Evolutionary conservation across 73 alveolate genomes (phyloP).

Genomic region (Stentor coeruleus): DNA sequence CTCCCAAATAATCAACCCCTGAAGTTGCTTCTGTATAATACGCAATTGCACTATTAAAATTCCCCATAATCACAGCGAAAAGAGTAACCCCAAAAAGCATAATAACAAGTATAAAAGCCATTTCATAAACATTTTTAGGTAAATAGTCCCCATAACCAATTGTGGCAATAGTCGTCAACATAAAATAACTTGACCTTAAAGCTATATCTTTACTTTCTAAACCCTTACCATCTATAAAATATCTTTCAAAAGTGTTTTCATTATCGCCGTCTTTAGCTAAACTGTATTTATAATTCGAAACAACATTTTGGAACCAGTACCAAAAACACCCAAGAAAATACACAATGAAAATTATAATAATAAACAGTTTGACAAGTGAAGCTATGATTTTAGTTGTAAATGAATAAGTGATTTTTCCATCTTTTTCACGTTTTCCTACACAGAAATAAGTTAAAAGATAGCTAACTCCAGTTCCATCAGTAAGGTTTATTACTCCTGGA

Average conservation of each 20-base stretch:
- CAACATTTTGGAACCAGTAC: not conserved
- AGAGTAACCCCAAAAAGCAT: constrained; percentile 2
- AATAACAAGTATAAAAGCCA: not conserved
- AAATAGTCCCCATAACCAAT: constrained; percentile 11
- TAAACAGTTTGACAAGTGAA: not conserved
- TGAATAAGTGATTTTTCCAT: not conserved
- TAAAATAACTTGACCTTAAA: not conserved
- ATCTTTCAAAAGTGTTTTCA: not conserved
- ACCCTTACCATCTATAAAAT: not conserved
- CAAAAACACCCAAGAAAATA: not conserved
- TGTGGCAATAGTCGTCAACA: not conserved
- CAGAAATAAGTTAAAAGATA: not conserved
- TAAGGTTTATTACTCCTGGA: not conserved
- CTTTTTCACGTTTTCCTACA: not conserved
- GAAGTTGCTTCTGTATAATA: not conserved
- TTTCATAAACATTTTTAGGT: constrained; percentile 15
- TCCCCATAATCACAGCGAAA: constrained; percentile 13
- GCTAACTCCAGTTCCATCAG: not conserved
- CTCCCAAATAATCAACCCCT: not conserved
- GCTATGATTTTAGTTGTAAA: not conserved
- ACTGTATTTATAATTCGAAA: not conserved
- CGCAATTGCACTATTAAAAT: not conserved
- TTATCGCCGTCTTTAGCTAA: not conserved
- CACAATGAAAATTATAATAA: not conserved
- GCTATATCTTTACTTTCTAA: not conserved